Evolutionary conservation across 345 rosid species (phyloP).

Genomic region (Moricandia moricandioides): DNA sequence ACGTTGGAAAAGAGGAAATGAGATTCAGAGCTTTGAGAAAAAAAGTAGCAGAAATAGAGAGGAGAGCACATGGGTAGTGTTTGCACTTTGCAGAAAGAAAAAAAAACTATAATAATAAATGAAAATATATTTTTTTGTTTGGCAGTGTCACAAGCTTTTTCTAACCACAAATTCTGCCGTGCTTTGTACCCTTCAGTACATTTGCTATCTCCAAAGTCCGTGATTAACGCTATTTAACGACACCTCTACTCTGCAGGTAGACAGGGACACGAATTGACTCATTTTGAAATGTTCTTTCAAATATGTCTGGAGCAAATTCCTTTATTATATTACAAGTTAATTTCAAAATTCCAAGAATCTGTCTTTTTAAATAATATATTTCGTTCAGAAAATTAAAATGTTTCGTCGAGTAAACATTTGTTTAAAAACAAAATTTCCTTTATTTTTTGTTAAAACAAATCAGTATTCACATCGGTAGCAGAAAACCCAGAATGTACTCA

Average conservation of each 20-base stretch:
- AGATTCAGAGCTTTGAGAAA: conserved; percentile 8
- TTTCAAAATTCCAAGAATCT: too few relatives aligned
- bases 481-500: too few relatives aligned
- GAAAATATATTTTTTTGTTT: conserved; percentile 1
- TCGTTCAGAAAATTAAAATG: not conserved
- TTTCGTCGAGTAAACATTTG: not conserved
- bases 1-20: conserved; percentile 15
- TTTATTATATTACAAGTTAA: too few relatives aligned
- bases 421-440: too few relatives aligned
- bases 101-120: not conserved
- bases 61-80: conserved; percentile 29
- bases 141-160: conserved; percentile 22
- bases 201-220: conserved; percentile 30
- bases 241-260: conserved; percentile 23
- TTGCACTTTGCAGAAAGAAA: not conserved
- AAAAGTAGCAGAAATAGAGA: not conserved
- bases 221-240: conserved; percentile 25
- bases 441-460: too few relatives aligned
- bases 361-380: too few relatives aligned
- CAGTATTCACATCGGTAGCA: too few relatives aligned
- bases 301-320: not conserved
- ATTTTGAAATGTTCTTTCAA: conserved; percentile 11
- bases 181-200: conserved; percentile 33
- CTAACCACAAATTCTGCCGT: conserved; percentile 16
- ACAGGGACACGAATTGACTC: conserved; percentile 19